A percentile compares a stretch with the other conserved stretches of the same genome.
Conservation (phyloP, 2,329 filamentous ascomycete genomes). For the Talaromyces piceae region DNA sequence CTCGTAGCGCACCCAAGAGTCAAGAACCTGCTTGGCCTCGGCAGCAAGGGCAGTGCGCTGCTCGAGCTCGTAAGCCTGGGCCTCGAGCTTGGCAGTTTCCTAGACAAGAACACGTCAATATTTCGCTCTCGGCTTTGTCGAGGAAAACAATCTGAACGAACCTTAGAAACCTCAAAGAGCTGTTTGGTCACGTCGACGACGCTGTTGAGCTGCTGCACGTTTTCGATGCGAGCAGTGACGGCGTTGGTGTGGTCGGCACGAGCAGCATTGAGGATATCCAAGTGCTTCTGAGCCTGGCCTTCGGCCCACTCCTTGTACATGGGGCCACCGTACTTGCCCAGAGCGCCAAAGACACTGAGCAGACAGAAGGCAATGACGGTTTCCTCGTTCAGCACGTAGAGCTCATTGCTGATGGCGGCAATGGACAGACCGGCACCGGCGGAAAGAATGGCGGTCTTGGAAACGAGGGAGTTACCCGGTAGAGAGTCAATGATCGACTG, state of each 20-base stretch:
- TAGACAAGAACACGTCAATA: conserved; percentile 28
- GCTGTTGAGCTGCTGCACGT: conserved; percentile 86
- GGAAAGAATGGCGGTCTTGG: conserved; percentile 95
- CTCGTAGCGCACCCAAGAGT: conserved; percentile 99
- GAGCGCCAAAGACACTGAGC: conserved; percentile 82
- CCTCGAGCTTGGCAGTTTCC: conserved; percentile 96
- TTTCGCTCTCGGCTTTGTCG: too few species aligned
- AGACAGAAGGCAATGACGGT: conserved; percentile 89
- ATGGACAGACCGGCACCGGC: conserved; percentile 82
- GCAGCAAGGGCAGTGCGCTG: conserved; percentile 85
- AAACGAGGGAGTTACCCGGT: conserved; percentile 83
- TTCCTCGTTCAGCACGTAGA: conserved; percentile 99
- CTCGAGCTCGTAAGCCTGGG: conserved; percentile 93
- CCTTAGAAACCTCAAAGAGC: conserved; percentile 97
- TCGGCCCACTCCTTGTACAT: conserved; percentile 90
- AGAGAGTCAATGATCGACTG: conserved; percentile 90
- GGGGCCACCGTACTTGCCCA: conserved; percentile 90
- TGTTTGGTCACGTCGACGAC: conserved; percentile 96
- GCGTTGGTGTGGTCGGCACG: conserved; percentile 91
- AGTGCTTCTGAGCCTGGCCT: conserved; percentile 83
- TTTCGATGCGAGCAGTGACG: conserved; percentile 88
- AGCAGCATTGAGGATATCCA: conserved; percentile 87
- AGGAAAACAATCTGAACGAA: conserved; percentile 29
- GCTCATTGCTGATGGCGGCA: conserved; percentile 97
- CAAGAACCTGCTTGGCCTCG: conserved; percentile 91